Conservation (phyloP, 345 rosid genomes). For the Aquilaria sinensis region DNA sequence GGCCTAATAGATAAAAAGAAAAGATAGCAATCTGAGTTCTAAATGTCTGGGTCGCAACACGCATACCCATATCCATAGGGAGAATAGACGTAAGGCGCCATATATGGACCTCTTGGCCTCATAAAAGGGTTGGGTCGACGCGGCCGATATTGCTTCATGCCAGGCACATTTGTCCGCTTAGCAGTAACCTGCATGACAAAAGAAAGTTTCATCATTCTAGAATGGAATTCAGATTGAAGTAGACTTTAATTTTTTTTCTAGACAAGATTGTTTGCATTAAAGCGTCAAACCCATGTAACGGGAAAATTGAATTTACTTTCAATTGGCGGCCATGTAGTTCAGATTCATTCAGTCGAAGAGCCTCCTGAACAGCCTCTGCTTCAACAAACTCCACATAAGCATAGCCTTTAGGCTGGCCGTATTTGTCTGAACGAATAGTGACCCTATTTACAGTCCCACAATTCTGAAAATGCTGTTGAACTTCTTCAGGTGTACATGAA, state of each 20-base stretch:
- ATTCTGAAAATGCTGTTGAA: slow-evolving; percentile 71
- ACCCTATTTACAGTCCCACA: slow-evolving; percentile 74
- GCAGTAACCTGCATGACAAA: slow-evolving; percentile 39
- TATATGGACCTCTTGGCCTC: slow-evolving; percentile 30
- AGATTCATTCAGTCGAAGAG: slow-evolving; percentile 58
- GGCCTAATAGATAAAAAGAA: not conserved
- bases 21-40: not conserved
- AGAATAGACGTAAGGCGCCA: slow-evolving; percentile 44
- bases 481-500: slow-evolving; percentile 72
- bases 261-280: not conserved
- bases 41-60: not conserved
- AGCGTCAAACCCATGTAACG: not conserved
- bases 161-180: slow-evolving; percentile 66
- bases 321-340: slow-evolving; percentile 67
- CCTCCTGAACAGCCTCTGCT: slow-evolving; percentile 60
- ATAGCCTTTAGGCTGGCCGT: slow-evolving; percentile 73
- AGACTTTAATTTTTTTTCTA: too few species aligned
- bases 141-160: slow-evolving; percentile 68
- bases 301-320: slow-evolving; percentile 34
- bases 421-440: slow-evolving; percentile 67
- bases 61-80: slow-evolving; percentile 67
- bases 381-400: slow-evolving; percentile 77
- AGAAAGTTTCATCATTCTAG: not conserved
- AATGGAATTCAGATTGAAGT: not conserved
- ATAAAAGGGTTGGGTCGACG: slow-evolving; percentile 40